These are phyloP conservation scores for Chondrus crispus DNA, from an alignment of 23 red algal species.

Conservation along the genomic window DNA sequence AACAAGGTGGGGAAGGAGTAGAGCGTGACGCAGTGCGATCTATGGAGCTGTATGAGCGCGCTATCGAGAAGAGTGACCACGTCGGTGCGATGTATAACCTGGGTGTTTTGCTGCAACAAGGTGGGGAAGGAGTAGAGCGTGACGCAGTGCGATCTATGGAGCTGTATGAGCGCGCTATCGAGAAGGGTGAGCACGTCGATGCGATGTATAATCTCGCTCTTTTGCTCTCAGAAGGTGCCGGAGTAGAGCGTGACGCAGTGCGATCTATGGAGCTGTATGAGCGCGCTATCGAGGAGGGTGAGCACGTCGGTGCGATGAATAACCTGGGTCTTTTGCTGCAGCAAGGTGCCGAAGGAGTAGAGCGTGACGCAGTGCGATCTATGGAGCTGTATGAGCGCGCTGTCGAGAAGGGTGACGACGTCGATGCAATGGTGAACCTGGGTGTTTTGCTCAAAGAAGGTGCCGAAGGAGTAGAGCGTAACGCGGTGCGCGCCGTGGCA, in stretches of 20 bases:
- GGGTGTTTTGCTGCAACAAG: background rate
- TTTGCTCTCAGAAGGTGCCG: background rate
- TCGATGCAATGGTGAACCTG: background rate
- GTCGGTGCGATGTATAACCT: background rate
- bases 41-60: slow-evolving; percentile 11
- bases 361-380: background rate
- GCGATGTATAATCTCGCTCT: background rate
- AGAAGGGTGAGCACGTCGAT: background rate
- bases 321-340: slow-evolving; percentile 13
- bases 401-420: background rate
- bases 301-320: slow-evolving; percentile 12
- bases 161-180: background rate
- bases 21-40: background rate
- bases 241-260: background rate
- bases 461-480: slow-evolving; percentile 2
- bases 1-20: slow-evolving; percentile 16
- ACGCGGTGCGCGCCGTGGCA: background rate
- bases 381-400: slow-evolving; percentile 20
- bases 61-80: background rate
- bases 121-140: background rate
- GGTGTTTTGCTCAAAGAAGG: background rate
- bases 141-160: background rate
- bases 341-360: background rate
- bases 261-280: background rate
- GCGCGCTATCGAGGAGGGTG: background rate